Evolutionary conservation across 75 land plant genomes (phyloP).

Genomic region (Adiantum capillusveneris): DNA sequence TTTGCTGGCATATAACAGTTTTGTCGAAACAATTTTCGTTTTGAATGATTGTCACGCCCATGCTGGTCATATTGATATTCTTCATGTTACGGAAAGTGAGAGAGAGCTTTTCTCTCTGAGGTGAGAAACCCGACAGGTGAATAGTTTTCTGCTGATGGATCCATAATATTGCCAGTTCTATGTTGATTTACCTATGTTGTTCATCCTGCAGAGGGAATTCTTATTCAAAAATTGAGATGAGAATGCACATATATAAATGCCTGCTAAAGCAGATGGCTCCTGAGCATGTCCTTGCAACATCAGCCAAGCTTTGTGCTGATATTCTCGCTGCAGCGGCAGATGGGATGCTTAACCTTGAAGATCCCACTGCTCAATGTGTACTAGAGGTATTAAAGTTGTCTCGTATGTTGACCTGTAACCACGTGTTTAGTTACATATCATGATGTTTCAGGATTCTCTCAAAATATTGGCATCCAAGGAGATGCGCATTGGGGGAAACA

Average conservation of each 20-base stretch:
- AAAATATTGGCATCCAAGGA: constrained; percentile 73
- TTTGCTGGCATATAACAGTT: constrained; percentile 90
- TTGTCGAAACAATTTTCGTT: constrained; percentile 79
- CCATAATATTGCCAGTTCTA: too few species aligned
- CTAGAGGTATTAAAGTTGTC: constrained; percentile 43
- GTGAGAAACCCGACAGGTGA: too few species aligned
- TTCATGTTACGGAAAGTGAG: constrained; percentile 31
- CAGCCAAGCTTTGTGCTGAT: constrained; percentile 94
- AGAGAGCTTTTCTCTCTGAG: constrained; percentile 53
- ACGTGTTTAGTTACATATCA: constrained; percentile 1
- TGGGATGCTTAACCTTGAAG: constrained; percentile 62
- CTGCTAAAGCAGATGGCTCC: constrained; percentile 90
- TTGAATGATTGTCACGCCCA: constrained; percentile 69
- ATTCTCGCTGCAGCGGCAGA: constrained; percentile 85
- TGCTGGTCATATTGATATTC: constrained; percentile 39
- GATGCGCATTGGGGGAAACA: constrained; percentile 48
- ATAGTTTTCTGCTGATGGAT: too few species aligned
- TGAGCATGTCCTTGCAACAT: constrained; percentile 85
- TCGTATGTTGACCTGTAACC: too few species aligned
- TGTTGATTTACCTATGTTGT: neutral
- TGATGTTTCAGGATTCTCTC: constrained; percentile 66
- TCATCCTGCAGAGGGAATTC: constrained; percentile 50
- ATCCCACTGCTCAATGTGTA: constrained; percentile 52
- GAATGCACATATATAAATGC: constrained; percentile 78
- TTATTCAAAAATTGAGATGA: constrained; percentile 35